Percentiles rank a stretch among this genome's conserved stretches.
phyloP scores from a whole-genome alignment of 441 rosid genomes.

The Gossypium gossypioides region DNA sequence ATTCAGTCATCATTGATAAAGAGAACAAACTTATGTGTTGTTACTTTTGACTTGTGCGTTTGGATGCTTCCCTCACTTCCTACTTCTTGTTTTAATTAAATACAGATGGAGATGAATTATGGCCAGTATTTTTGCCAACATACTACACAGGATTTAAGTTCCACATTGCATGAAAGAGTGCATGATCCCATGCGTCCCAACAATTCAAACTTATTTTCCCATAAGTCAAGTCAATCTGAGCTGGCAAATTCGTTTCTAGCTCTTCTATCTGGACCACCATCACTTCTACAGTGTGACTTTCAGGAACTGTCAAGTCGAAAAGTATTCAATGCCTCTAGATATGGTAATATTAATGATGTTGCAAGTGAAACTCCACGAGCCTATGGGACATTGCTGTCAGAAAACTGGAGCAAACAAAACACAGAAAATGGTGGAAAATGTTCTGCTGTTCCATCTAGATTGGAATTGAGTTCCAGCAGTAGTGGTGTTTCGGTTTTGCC shows the following conservation, averaged over 20 bases:
- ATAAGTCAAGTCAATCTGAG: constrained; percentile 15
- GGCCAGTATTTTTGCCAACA: constrained; percentile 19
- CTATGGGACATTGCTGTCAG: constrained; percentile 16
- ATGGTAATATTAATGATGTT: constrained; percentile 13
- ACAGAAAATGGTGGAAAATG: constrained; percentile 16
- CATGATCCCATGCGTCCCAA: constrained; percentile 15
- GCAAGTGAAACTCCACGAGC: constrained; percentile 19
- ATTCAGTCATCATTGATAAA: neutral
- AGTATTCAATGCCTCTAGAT: constrained; percentile 16
- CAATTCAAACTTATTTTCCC: constrained; percentile 15
- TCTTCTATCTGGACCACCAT: constrained; percentile 31
- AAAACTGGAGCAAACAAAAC: constrained; percentile 19
- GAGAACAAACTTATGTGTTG: neutral
- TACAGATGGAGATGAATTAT: constrained; percentile 24
- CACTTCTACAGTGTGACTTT: constrained; percentile 28
- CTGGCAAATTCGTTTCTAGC: constrained; percentile 35
- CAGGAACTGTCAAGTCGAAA: constrained; percentile 28
- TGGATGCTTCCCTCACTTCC: neutral
- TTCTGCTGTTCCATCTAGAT: constrained; percentile 17
- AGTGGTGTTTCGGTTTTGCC: constrained; percentile 16
- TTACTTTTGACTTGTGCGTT: neutral
- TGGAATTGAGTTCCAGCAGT: constrained; percentile 3
- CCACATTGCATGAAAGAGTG: constrained; percentile 20
- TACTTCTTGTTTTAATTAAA: neutral
- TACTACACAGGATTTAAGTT: constrained; percentile 21